A percentile compares a stretch with the other conserved stretches of the same genome.
These are phyloP conservation scores for Cucumis hystrix DNA, from an alignment of 306 rosid species.

Conservation along the genomic window DNA sequence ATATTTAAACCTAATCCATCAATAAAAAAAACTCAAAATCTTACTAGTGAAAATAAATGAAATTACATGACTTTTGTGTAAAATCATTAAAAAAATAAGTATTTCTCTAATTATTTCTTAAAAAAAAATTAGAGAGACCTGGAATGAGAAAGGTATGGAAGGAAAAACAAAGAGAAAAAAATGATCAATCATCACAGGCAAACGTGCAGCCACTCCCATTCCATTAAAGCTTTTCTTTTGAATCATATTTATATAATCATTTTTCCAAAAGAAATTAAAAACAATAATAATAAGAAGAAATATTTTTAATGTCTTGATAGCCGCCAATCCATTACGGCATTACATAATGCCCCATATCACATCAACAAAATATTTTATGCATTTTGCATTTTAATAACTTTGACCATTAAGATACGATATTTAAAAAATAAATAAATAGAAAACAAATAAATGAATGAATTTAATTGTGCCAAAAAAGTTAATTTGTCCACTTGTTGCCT, in stretches of 20 bases:
- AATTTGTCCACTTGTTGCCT: neutral
- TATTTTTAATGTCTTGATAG: neutral
- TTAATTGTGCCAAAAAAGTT: neutral
- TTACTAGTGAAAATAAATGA: too few species aligned
- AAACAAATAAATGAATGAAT: neutral
- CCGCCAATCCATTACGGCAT: neutral
- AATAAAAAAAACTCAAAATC: too few species aligned
- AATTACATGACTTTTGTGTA: too few species aligned
- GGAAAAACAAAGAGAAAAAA: too few species aligned
- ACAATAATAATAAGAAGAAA: too few species aligned
- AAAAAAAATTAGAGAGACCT: neutral
- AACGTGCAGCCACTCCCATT: conserved; percentile 1
- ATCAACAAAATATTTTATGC: neutral
- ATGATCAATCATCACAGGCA: neutral
- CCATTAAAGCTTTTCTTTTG: neutral
- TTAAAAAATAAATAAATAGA: neutral
- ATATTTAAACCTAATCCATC: too few species aligned
- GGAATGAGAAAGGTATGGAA: neutral
- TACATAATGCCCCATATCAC: neutral
- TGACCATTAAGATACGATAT: conserved; percentile 2
- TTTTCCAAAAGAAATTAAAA: neutral
- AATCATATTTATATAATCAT: neutral
- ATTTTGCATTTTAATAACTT: neutral
- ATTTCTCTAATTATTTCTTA: too few species aligned
- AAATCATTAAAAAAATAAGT: too few species aligned